Evolutionary conservation across 352 stramenopile genomes (phyloP), one percentile per base, ranked within the genome.

Genomic region (Globisporangium echinulatum): DNA sequence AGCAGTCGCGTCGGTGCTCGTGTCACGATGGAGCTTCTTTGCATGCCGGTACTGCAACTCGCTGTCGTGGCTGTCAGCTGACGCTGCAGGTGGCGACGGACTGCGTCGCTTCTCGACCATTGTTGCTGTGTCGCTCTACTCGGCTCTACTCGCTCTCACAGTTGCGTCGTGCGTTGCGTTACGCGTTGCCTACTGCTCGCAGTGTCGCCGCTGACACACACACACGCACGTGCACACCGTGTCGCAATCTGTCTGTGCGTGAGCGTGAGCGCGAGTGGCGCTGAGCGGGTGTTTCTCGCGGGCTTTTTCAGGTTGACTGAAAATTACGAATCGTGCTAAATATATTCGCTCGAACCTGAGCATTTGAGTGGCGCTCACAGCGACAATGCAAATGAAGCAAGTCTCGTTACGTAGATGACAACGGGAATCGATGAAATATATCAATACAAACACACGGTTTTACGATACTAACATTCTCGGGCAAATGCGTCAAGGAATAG

Each of bases 61-160:
- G 1, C 46, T 50, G 46, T 33, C 17, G 15, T 36, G 15, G 15
- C 17, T 36, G 40, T n/a, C 46, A 33, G 46, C 15, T 50, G n/a
- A 9, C 9, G 43, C 43, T 17, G n/a, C n/a, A 10, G 40, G 33
- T 46, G 56, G 40, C 25, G 57, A 52, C 39, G 64, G 63, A 67
- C 66, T 80, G 44, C 65, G 66, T 49, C 75, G 71, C 63, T 85
- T 85, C 66, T 82, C 75, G 57, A 76, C 72, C 75, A 84, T 84
- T 33, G 15, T n/a, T 50, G 17, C n/a, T 49, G 44, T n/a, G 40
- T 33, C 25, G 25, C 25, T 33, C 25, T 33, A 33, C 25, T 33
- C 25, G 25, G 25, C 25, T 33, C 25, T 33, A 33, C 25, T 33
- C 25, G 2, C 25, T 33, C 25, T 33, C 25, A 3, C 25, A 25